Evolutionary conservation across 148 eudicot genomes (phyloP), one percentile per base, ranked within the genome.

Genomic region (Rhododendron ovatum): DNA sequence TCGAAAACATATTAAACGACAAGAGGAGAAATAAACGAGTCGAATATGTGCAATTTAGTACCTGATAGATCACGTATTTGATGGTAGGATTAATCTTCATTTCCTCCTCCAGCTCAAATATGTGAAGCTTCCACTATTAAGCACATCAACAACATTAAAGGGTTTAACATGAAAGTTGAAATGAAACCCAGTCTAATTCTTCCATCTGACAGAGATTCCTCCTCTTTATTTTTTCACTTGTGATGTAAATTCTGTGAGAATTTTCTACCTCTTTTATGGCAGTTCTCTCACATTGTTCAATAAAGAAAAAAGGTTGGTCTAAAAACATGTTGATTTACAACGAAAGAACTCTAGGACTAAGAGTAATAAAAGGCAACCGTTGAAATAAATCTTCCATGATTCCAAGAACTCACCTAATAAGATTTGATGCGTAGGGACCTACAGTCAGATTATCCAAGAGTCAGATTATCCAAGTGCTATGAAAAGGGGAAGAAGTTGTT

Each of bases 41-140:
- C 15, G 48, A 79, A 79, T 28, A 79, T 48, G 24, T 9, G 28
- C 20, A 59, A 20, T 18, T 30, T 35, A 43, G 45, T 87, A 93
- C 94, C 94, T 91, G 91, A 77, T 93, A 93, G 50, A 92, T 85
- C 17, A 92, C 93, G 88, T 92, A 93, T 90, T 93, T 93, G 87
- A 91, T 83, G 53, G 89, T 65, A 79, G 93, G 90, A 43, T 86
- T 91, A 86, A 90, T 89, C 87, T 92, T 91, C 95, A 93, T 89
- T 86, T 89, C 95, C 87, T 93, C 95, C 30, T 93, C 95, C 30
- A 93, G 94, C 89, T 93, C 94, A 82, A 91, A 92, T 65, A 92
- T 87, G 89, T 92, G 94, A 85, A 93, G 94, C 85, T 93, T 93
- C 95, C 95, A 93, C 93, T 91, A 88, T 89, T 50, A 48, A 33